Evolutionary conservation across 371 early-diverging fungal genomes (phyloP).

Genomic region (Mortierella sp.): DNA sequence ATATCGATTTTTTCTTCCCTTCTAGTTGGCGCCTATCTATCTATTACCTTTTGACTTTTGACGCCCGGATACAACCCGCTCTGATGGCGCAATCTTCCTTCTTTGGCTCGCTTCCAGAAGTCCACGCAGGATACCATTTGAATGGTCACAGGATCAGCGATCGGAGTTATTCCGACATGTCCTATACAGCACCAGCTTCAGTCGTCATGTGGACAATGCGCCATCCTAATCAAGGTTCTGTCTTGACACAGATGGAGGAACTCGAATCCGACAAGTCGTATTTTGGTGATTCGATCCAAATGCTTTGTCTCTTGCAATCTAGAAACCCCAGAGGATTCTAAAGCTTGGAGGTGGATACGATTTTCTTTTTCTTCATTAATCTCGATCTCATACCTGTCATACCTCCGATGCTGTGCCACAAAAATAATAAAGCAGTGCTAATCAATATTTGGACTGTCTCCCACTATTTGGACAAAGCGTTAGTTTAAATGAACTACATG

Average conservation of each 20-base stretch:
- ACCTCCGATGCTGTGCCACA: no score
- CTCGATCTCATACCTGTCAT: no score
- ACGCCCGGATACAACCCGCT: constrained; percentile 63
- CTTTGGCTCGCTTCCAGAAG: constrained; percentile 64
- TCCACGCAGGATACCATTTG: constrained; percentile 69
- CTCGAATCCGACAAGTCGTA: constrained; percentile 67
- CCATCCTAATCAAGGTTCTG: constrained; percentile 58
- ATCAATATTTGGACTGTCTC: no score
- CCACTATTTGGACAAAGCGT: no score
- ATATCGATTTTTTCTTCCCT: neutral
- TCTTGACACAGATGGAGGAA: constrained; percentile 64
- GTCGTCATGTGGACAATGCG: constrained; percentile 69
- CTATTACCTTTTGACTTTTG: constrained; percentile 69
- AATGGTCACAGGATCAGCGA: constrained; percentile 65
- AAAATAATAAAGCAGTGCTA: neutral
- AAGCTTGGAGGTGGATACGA: no score
- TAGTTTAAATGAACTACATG: no score
- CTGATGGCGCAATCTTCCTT: constrained; percentile 69
- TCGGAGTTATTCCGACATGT: constrained; percentile 67
- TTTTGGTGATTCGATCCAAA: constrained; percentile 73
- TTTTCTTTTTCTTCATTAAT: no score
- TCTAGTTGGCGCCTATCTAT: constrained; percentile 68
- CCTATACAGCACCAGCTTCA: constrained; percentile 72
- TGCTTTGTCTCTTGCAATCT: constrained; percentile 68
- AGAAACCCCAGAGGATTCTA: constrained; percentile 45